Conservation (phyloP, 1,284 basidiomycete genomes). For the Rhodotorula sp. region DNA sequence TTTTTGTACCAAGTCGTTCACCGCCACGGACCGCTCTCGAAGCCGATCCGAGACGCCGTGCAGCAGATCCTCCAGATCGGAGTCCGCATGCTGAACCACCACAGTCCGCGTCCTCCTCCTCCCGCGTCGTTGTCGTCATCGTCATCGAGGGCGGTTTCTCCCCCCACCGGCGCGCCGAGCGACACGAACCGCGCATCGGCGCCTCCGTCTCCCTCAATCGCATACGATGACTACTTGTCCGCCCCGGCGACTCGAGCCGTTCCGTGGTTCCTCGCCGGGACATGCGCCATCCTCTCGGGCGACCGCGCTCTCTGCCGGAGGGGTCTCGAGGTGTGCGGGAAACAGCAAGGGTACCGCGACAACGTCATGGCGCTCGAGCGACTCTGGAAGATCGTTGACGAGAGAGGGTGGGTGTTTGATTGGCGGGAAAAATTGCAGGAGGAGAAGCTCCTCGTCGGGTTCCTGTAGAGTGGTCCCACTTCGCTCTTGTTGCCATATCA, state of each 20-base stretch:
- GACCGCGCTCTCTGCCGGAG: conserved; percentile 30
- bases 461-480: conserved; percentile 8
- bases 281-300: conserved; percentile 7
- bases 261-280: conserved; percentile 38
- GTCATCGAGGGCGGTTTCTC: not conserved
- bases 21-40: conserved; percentile 21
- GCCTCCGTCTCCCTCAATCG: not conserved
- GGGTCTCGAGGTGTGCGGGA: conserved; percentile 25
- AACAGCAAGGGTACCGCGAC: conserved; percentile 22
- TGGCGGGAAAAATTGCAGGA: conserved; percentile 27
- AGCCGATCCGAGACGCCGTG: conserved; percentile 14
- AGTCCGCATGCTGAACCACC: conserved; percentile 15
- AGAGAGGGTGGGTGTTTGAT: conserved; percentile 29
- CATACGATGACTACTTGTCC: conserved; percentile 21
- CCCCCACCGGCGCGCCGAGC: not conserved
- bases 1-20: conserved; percentile 36
- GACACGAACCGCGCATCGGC: not conserved
- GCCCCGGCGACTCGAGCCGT: conserved; percentile 25
- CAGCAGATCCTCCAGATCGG: conserved; percentile 35
- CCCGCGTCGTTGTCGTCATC: not conserved
- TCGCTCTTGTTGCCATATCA: not conserved
- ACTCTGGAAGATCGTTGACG: conserved; percentile 30
- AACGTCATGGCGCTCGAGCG: conserved; percentile 29
- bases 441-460: conserved; percentile 33
- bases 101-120: not conserved